A percentile compares a stretch with the other conserved stretches of the same genome.
These are phyloP conservation scores for Coemansia sp. DNA, from an alignment of 192 early-diverging fungal genomes.

Conservation along the genomic window DNA sequence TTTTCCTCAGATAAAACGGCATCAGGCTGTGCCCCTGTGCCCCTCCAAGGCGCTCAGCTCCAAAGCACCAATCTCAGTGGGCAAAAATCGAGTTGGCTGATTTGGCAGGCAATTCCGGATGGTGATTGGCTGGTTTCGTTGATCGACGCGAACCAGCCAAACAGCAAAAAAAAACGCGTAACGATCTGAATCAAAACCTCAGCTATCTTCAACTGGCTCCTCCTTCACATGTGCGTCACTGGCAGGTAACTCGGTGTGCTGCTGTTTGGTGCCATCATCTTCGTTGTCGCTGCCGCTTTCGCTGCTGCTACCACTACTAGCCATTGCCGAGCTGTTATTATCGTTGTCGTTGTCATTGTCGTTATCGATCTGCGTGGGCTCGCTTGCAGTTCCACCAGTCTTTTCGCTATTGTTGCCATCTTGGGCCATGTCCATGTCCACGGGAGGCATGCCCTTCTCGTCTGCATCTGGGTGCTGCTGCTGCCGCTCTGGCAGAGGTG, in stretches of 20 bases:
- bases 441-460: background rate
- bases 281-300: constrained; percentile 5
- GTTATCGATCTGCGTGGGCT: constrained; percentile 25
- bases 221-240: background rate
- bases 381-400: constrained; percentile 66
- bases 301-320: background rate
- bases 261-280: background rate
- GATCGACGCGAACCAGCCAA: background rate
- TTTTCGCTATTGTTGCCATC: background rate
- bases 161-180: background rate
- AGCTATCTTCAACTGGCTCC: background rate
- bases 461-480: background rate
- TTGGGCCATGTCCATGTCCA: background rate
- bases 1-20: background rate
- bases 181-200: background rate
- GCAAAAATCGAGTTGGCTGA: constrained; percentile 18
- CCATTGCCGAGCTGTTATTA: constrained; percentile 1
- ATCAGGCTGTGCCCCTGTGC: no score
- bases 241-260: background rate
- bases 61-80: background rate
- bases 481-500: constrained; percentile 23
- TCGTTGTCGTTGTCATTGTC: background rate
- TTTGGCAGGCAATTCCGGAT: background rate
- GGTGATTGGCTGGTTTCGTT: constrained; percentile 19
- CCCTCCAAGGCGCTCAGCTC: no score